phyloP scores from a whole-genome alignment of 768 basidiomycete species.

The Tulasnella sp. region DNA sequence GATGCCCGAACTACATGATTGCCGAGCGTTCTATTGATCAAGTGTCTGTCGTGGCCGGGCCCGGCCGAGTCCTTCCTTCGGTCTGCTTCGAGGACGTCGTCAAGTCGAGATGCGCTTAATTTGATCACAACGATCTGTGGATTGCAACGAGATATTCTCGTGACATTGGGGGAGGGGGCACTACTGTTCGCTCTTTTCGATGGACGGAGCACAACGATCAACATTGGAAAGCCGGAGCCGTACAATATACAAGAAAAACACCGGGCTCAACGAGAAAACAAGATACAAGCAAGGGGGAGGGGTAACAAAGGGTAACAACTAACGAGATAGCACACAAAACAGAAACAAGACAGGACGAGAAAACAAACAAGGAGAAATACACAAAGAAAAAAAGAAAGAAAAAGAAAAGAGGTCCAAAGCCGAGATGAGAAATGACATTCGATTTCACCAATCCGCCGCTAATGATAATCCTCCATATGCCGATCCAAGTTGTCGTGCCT shows the following conservation, averaged over 20 bases:
- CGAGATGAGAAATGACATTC: neutral
- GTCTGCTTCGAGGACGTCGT: no score
- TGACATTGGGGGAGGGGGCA: no score
- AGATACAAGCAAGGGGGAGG: neutral
- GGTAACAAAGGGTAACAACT: neutral
- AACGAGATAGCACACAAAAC: neutral
- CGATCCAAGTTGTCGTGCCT: neutral
- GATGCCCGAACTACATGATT: no score
- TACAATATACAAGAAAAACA: neutral
- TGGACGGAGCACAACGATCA: neutral
- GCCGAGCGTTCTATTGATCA: no score
- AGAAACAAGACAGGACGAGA: neutral
- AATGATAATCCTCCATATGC: neutral
- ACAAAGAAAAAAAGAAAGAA: neutral
- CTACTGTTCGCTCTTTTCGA: neutral
- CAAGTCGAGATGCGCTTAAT: no score
- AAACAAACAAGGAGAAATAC: neutral
- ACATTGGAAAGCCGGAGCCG: neutral
- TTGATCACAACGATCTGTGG: no score
- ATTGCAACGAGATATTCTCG: no score
- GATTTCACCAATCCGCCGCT: neutral
- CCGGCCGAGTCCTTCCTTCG: no score
- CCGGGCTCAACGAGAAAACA: neutral
- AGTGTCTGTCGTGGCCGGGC: no score
- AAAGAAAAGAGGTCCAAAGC: neutral